Percentiles rank a stretch among this genome's conserved stretches.
These are phyloP conservation scores for Tetragonia tetragonoides DNA, from an alignment of 148 eudicot species.

Conservation along the genomic window DNA sequence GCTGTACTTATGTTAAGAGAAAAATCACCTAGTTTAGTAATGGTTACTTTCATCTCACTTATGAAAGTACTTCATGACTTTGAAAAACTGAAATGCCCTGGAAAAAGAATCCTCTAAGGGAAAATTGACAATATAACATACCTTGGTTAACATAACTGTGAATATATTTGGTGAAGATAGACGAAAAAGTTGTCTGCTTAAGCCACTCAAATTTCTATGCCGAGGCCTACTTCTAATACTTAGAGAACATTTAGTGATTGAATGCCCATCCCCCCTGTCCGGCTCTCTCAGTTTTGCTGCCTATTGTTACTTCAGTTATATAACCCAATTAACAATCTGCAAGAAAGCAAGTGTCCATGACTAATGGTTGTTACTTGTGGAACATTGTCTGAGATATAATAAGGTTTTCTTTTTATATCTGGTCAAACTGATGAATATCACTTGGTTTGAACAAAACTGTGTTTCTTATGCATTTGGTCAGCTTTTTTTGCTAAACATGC, in stretches of 20 bases:
- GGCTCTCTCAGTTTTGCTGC: not conserved
- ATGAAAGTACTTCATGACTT: not conserved
- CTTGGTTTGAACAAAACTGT: too few species aligned
- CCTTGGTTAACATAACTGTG: not conserved
- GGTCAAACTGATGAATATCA: too few species aligned
- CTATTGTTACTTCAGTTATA: not conserved
- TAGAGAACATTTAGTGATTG: too few species aligned
- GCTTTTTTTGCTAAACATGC: too few species aligned
- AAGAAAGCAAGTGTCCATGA: not conserved
- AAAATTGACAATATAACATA: too few species aligned
- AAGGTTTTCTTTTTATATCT: not conserved
- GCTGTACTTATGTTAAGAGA: not conserved
- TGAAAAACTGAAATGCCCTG: not conserved
- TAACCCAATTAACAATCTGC: not conserved
- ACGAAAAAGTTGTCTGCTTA: too few species aligned
- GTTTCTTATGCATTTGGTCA: too few species aligned
- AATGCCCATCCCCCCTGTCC: not conserved
- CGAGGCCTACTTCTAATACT: not conserved
- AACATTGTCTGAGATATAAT: not conserved
- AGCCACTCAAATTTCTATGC: not conserved
- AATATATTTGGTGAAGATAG: not conserved
- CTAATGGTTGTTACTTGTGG: not conserved
- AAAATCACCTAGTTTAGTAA: not conserved
- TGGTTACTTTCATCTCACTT: not conserved
- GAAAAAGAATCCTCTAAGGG: not conserved